Base-by-base conservation (phyloP, 2,329 filamentous ascomycete genomes). In the Cladosporium sp. region DNA sequence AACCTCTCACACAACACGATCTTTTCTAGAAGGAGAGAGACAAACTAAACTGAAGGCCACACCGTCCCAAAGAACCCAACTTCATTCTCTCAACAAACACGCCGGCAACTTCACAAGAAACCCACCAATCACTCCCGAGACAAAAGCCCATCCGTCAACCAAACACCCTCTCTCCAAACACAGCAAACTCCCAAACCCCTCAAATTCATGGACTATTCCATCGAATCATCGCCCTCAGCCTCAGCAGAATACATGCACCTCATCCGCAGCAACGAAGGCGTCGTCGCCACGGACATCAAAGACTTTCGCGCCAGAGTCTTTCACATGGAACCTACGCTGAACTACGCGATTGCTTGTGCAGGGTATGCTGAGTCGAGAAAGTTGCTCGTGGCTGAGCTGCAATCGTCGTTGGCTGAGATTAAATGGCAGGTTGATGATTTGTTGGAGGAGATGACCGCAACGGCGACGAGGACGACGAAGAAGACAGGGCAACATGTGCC, bases 211-310 rank as follows among this genome's bases (percentile, higher is more conserved):
- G 4, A 4, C 22, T 27, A 4, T 27, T 9, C 22, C 22, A 27
- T 9, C 9, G 5, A 27, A 27, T 27, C 22, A 27, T 27, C 22
- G 9, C 35, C 7, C 22, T 35, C 45, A 6, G 27, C 45, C 9
- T 48, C 45, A 15, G 45, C 45, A 6, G 13, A 15, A 22, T 48
- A 48, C 36, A 48, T 48, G 25, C n/a, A 12, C 45, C 18, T 48
- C 15, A 22, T 48, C 25, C 18, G 16, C 6, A 48, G 45, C 36
- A 16, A n/a, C 2, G 16, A 39, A 48, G 45, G 36, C 25, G 45
- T 13, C 4, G 7, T 25, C 36, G 36, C 20, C 18, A 6, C 25
- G 4, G 22, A 48, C 36, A 32, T 32, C 18, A 32, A 39, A 39
- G 29, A 22, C 12, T 18, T 48, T 18, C 38, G 36, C 16, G 22